Conservation (phyloP, 2,329 filamentous ascomycete genomes). For the Curvularia verruculosa region DNA sequence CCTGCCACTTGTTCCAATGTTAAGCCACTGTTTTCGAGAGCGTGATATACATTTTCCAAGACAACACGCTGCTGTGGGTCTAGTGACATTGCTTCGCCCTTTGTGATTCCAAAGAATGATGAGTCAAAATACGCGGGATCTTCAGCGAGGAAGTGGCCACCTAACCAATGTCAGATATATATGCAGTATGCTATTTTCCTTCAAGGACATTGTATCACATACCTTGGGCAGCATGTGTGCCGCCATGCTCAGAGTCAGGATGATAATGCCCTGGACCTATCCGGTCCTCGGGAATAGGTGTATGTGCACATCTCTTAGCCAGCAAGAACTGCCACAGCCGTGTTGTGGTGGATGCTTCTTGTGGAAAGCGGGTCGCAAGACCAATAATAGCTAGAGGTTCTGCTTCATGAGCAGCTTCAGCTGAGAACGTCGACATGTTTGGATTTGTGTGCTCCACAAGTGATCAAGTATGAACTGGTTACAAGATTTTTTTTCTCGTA, state of each 20-base stretch:
- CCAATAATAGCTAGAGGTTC: slow-evolving; percentile 2
- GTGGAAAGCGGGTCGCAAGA: slow-evolving; percentile 2
- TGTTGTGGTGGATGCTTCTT: background rate
- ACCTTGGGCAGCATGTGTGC: slow-evolving; percentile 3
- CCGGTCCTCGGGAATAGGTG: slow-evolving; percentile 1
- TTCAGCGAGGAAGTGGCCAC: slow-evolving; percentile 22
- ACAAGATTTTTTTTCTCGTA: background rate
- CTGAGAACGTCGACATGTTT: background rate
- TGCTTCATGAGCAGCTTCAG: background rate
- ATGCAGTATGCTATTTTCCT: background rate
- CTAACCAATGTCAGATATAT: background rate
- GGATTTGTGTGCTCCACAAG: background rate
- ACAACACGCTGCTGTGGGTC: slow-evolving; percentile 45
- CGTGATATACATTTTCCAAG: slow-evolving; percentile 46
- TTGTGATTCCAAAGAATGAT: slow-evolving; percentile 39
- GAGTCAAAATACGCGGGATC: slow-evolving; percentile 38
- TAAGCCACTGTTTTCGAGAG: slow-evolving; percentile 50
- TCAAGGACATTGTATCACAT: background rate
- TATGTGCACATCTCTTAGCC: slow-evolving; percentile 2
- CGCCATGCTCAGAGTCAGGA: slow-evolving; percentile 3
- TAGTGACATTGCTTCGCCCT: slow-evolving; percentile 34
- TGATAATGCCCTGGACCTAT: slow-evolving; percentile 3
- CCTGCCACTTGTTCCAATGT: slow-evolving; percentile 37
- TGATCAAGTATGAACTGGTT: background rate
- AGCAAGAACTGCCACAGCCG: slow-evolving; percentile 1